A percentile compares a stretch with the other conserved stretches of the same genome.
Conservation (phyloP, 1,284 basidiomycete species). For the Schizophyllum amplum region DNA sequence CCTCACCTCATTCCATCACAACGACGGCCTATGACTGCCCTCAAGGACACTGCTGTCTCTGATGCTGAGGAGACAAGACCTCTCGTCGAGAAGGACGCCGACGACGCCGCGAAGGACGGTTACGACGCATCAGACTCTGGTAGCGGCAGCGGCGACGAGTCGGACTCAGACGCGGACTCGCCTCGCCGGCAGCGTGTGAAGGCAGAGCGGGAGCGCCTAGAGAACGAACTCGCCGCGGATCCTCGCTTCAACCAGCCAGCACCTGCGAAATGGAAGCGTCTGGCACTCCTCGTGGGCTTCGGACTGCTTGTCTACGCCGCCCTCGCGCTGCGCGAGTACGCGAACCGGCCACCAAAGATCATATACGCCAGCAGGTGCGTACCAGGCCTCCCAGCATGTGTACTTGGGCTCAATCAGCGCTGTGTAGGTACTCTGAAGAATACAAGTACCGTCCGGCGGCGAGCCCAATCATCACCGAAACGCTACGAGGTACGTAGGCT, state of each 20-base stretch:
- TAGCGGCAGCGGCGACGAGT: neutral
- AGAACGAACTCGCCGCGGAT: constrained; percentile 13
- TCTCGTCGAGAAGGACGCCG: neutral
- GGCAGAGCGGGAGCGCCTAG: neutral
- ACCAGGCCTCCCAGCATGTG: neutral
- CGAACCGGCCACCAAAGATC: constrained; percentile 16
- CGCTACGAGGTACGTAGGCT: constrained; percentile 26
- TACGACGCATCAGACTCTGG: neutral
- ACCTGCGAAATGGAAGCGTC: constrained; percentile 32
- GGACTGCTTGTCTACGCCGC: constrained; percentile 35
- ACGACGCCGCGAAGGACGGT: neutral
- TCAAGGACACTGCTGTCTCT: neutral
- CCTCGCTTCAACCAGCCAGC: constrained; percentile 29
- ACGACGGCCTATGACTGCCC: neutral
- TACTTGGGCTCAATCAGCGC: neutral
- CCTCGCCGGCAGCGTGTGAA: neutral
- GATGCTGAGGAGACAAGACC: constrained; percentile 1
- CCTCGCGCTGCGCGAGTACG: constrained; percentile 24
- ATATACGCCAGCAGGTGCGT: constrained; percentile 28
- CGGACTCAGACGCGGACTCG: neutral
- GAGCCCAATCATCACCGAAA: constrained; percentile 58
- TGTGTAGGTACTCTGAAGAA: constrained; percentile 52
- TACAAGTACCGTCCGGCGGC: constrained; percentile 60
- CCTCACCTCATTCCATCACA: neutral
- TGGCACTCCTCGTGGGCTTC: constrained; percentile 30